These are phyloP conservation scores for Aureobasidium zeae DNA, from an alignment of 2,329 filamentous ascomycete genomes.

Conservation along the genomic window DNA sequence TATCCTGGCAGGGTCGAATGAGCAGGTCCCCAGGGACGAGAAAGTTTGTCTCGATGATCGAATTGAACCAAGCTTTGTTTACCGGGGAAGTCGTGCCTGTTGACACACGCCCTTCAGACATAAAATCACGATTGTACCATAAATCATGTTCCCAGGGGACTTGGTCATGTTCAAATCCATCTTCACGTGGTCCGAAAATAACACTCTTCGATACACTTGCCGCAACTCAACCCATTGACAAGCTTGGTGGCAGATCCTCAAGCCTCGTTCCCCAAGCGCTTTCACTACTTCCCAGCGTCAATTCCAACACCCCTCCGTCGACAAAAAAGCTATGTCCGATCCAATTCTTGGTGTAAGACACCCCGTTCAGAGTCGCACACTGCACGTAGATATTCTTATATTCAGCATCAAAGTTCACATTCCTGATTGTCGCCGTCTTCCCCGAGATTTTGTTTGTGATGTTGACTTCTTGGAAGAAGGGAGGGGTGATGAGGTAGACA, in stretches of 20 bases:
- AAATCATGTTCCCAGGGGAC: constrained; percentile 41
- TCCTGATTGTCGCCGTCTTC: constrained; percentile 34
- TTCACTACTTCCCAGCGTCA: constrained; percentile 34
- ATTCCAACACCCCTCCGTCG: constrained; percentile 35
- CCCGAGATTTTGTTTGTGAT: constrained; percentile 34
- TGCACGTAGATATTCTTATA: constrained; percentile 39
- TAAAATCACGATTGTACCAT: too few species aligned
- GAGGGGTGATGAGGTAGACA: constrained; percentile 40
- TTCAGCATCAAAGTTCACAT: constrained; percentile 33
- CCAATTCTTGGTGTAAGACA: constrained; percentile 37
- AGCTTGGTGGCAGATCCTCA: constrained; percentile 36
- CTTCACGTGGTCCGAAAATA: neutral
- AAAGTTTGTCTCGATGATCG: too few species aligned
- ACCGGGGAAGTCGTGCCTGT: too few species aligned
- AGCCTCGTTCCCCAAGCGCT: constrained; percentile 36
- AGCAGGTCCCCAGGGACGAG: too few species aligned
- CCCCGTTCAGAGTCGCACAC: constrained; percentile 34
- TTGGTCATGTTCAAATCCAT: constrained; percentile 34
- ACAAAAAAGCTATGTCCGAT: constrained; percentile 38
- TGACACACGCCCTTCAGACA: too few species aligned
- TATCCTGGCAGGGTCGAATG: too few species aligned
- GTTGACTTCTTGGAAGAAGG: constrained; percentile 36
- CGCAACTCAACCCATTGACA: constrained; percentile 17
- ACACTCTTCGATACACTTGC: constrained; percentile 1
- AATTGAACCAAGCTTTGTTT: too few species aligned